A percentile compares a stretch with the other conserved stretches of the same genome.
phyloP scores from a whole-genome alignment of 106 monocot genomes.

The Allium fistulosum region DNA sequence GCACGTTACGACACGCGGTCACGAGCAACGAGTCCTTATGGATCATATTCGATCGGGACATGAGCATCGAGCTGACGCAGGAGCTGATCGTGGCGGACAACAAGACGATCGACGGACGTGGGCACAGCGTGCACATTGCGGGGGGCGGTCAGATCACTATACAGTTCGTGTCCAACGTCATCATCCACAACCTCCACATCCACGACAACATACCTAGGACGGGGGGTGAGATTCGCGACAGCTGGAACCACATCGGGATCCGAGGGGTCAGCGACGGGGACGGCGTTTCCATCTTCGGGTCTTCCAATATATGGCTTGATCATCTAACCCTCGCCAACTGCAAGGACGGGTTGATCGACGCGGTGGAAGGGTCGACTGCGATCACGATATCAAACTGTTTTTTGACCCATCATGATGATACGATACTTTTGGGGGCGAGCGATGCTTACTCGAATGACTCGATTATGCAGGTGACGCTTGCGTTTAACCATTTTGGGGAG shows the following conservation, averaged over 20 bases:
- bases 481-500: conserved; percentile 1
- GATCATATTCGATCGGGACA: conserved; percentile 36
- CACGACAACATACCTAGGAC: not conserved
- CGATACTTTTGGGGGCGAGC: not conserved
- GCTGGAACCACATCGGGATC: conserved; percentile 16
- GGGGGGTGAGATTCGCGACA: conserved; percentile 16
- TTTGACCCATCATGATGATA: not conserved
- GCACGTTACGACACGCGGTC: conserved; percentile 35
- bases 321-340: not conserved
- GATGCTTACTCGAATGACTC: not conserved
- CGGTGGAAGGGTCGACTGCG: not conserved
- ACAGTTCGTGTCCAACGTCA: conserved; percentile 20
- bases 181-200: conserved; percentile 11
- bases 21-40: conserved; percentile 25
- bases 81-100: conserved; percentile 29
- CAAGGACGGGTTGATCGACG: conserved; percentile 3
- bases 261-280: conserved; percentile 7
- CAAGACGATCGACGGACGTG: conserved; percentile 24
- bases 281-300: not conserved
- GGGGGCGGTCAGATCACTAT: conserved; percentile 29
- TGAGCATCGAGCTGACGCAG: conserved; percentile 34
- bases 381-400: not conserved
- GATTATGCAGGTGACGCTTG: not conserved
- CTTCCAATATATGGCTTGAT: conserved; percentile 1
- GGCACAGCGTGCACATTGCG: conserved; percentile 29